These are phyloP conservation scores for Ustilago bromivora DNA, from an alignment of 1,284 basidiomycete genomes.

Conservation along the genomic window DNA sequence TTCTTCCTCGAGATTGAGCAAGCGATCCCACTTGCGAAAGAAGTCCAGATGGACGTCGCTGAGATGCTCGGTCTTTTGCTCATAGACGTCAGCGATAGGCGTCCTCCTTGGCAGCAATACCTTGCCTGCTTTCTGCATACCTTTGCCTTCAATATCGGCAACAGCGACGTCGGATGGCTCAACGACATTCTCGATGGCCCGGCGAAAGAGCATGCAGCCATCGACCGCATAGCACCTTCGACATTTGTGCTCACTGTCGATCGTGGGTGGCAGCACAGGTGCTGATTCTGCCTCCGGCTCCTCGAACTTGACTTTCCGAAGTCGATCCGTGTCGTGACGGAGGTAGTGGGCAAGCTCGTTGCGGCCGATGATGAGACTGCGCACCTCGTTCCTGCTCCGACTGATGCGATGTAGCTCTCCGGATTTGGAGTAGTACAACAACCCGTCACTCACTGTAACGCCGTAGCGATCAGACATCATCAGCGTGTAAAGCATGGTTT, in stretches of 20 bases:
- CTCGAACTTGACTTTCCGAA: conserved; percentile 27
- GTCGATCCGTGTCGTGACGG: conserved; percentile 49
- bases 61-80: conserved; percentile 83
- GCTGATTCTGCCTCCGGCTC: conserved; percentile 25
- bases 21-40: conserved; percentile 89
- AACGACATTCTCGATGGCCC: conserved; percentile 69
- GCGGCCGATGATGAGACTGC: conserved; percentile 82
- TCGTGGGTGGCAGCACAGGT: conserved; percentile 77
- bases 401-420: conserved; percentile 86
- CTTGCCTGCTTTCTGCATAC: conserved; percentile 4
- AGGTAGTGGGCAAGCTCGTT: conserved; percentile 88
- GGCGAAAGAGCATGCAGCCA: conserved; percentile 92
- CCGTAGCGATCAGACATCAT: conserved; percentile 91
- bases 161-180: conserved; percentile 32
- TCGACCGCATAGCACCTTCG: conserved; percentile 84
- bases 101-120: conserved; percentile 64
- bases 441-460: conserved; percentile 74
- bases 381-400: conserved; percentile 82
- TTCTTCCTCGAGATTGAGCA: conserved; percentile 88
- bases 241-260: conserved; percentile 84
- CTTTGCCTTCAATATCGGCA: conserved; percentile 13
- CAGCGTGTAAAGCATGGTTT: conserved; percentile 96
- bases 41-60: conserved; percentile 79
- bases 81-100: conserved; percentile 81
- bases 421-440: conserved; percentile 93